phyloP scores from a whole-genome alignment of 257 asterid species.

The Nemophila menziesii region DNA sequence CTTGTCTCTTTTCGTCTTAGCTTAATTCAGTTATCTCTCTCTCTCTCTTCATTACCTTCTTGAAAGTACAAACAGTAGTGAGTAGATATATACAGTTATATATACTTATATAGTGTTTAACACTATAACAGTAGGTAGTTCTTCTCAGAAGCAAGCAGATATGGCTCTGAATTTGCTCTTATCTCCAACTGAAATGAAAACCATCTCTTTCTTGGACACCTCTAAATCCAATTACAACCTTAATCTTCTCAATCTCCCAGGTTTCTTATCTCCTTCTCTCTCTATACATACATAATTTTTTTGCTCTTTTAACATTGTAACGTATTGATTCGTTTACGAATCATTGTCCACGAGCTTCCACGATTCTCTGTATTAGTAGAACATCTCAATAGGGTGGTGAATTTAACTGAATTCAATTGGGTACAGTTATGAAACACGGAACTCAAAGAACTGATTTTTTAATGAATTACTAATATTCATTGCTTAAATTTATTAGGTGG shows the following conservation, averaged over 20 bases:
- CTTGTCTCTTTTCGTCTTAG: no score
- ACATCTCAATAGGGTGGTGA: no score
- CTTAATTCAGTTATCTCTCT: background rate
- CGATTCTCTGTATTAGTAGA: no score
- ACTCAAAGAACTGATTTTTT: no score
- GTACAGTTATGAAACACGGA: no score
- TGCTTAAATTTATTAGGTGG: constrained; percentile 58
- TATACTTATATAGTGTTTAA: no score
- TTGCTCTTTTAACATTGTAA: no score
- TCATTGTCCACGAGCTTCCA: no score
- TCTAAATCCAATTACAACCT: constrained; percentile 49
- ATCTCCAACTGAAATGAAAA: constrained; percentile 57
- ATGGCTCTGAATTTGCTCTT: constrained; percentile 55
- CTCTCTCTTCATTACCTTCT: background rate
- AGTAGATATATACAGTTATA: background rate
- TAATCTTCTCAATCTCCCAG: constrained; percentile 45
- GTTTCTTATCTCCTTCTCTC: constrained; percentile 10
- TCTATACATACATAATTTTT: background rate
- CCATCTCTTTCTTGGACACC: constrained; percentile 72
- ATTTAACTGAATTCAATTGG: no score
- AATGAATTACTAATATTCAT: no score
- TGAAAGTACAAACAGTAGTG: background rate
- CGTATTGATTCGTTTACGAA: no score
- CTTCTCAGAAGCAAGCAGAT: constrained; percentile 2
- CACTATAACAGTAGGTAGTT: constrained; percentile 1